These are phyloP conservation scores for Astraeus odoratus DNA, from an alignment of 768 basidiomycete genomes.

Conservation along the genomic window DNA sequence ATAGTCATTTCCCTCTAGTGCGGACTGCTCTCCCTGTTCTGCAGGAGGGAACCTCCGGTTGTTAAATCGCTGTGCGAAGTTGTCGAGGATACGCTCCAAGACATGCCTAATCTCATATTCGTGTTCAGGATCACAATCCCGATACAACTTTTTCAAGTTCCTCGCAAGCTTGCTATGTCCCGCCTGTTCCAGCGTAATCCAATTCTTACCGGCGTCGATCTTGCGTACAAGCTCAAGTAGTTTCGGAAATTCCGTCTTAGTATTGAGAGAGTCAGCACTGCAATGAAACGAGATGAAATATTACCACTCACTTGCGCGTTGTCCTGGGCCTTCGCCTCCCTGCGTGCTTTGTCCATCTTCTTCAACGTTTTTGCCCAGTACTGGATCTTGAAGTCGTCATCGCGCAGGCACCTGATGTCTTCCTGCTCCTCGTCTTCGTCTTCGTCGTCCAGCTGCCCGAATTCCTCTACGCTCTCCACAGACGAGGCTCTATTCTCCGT, in stretches of 20 bases:
- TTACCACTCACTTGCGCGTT: conserved; percentile 2
- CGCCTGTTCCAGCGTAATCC: conserved; percentile 14
- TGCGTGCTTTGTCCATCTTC: too few species aligned
- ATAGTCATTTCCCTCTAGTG: not conserved
- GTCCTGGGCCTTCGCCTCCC: not conserved
- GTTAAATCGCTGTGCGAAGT: conserved; percentile 20
- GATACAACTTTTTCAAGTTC: conserved; percentile 1
- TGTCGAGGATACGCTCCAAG: conserved; percentile 10
- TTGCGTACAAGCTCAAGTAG: conserved; percentile 16
- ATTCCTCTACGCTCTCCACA: too few species aligned
- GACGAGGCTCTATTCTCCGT: too few species aligned
- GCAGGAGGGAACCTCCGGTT: not conserved
- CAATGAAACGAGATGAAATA: not conserved
- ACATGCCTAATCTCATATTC: conserved; percentile 9
- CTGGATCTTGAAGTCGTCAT: too few species aligned
- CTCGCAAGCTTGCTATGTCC: conserved; percentile 5
- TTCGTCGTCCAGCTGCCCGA: too few species aligned
- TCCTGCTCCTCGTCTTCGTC: too few species aligned
- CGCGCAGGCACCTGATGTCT: too few species aligned
- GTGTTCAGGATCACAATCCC: not conserved
- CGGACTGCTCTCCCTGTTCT: not conserved
- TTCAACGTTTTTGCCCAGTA: too few species aligned
- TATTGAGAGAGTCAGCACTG: not conserved
- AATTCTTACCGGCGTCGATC: conserved; percentile 17
- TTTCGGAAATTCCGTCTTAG: not conserved